Evolutionary conservation across 73 alveolate species (phyloP).

Genomic region (Urostyla sp.): DNA sequence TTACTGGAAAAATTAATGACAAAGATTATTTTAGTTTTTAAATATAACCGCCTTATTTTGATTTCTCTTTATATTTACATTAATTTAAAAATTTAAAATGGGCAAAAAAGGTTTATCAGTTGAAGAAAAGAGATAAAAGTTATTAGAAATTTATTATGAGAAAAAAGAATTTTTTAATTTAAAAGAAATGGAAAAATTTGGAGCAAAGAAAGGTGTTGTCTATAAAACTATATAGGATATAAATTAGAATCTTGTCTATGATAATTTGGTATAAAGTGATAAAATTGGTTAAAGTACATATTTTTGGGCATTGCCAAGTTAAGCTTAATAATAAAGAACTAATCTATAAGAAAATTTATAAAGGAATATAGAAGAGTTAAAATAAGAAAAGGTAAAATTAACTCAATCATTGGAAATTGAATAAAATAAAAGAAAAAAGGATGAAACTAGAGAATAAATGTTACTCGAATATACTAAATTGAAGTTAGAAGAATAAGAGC

Average conservation of each 20-base stretch:
- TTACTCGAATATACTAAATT: not conserved
- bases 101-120: conserved; percentile 70
- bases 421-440: not conserved
- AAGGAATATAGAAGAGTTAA: conserved; percentile 31
- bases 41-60: too few species aligned
- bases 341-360: not conserved
- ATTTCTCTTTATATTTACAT: too few species aligned
- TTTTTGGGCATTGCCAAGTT: conserved; percentile 91
- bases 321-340: conserved; percentile 67
- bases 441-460: conserved; percentile 39
- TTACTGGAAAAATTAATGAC: too few species aligned
- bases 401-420: not conserved
- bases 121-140: conserved; percentile 74
- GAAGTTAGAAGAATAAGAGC: conserved; percentile 18
- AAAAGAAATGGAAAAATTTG: conserved; percentile 70
- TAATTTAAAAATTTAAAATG: too few species aligned
- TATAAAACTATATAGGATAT: conserved; percentile 83
- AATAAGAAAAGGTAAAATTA: conserved; percentile 22
- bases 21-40: too few species aligned
- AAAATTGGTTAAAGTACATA: conserved; percentile 86
- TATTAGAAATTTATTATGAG: conserved; percentile 64
- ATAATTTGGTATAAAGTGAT: conserved; percentile 85
- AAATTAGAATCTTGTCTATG: conserved; percentile 79
- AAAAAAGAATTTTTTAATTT: conserved; percentile 74
- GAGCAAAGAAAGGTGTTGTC: conserved; percentile 75